Evolutionary conservation across 2,329 filamentous ascomycete genomes (phyloP).

Genomic region (Exophiala mesophila): DNA sequence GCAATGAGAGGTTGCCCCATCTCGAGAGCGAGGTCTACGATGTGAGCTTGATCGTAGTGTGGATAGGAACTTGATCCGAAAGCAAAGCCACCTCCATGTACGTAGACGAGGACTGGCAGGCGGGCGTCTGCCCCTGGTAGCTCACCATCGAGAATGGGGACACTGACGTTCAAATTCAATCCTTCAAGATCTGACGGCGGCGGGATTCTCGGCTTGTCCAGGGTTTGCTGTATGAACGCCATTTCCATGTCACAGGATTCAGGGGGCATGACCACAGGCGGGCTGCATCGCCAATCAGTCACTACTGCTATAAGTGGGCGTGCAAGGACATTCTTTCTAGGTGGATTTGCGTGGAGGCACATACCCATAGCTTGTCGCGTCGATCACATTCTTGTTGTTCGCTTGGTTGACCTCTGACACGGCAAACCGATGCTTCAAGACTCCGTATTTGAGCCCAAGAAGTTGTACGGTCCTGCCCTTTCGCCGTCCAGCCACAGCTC

Average conservation of each 20-base stretch:
- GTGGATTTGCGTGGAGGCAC: too few species aligned
- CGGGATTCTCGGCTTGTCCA: not conserved
- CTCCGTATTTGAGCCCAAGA: constrained; percentile 3
- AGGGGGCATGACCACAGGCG: not conserved
- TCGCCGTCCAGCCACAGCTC: not conserved
- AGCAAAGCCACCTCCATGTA: constrained; percentile 11
- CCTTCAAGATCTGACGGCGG: constrained; percentile 4
- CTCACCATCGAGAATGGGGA: not conserved
- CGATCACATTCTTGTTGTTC: not conserved
- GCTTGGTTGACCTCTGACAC: constrained; percentile 1
- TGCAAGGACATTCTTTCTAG: too few species aligned
- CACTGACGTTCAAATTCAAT: constrained; percentile 2
- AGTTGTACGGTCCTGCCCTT: not conserved
- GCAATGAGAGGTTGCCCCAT: not conserved
- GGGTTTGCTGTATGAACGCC: constrained; percentile 2
- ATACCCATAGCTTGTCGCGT: constrained; percentile 2
- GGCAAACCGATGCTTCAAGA: constrained; percentile 3
- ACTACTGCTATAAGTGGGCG: too few species aligned
- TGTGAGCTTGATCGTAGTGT: not conserved
- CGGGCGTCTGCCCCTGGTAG: not conserved
- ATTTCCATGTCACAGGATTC: constrained; percentile 3
- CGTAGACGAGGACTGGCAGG: constrained; percentile 33
- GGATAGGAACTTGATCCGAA: constrained; percentile 2
- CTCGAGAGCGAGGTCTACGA: not conserved
- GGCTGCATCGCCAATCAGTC: not conserved